Conservation (phyloP, 306 rosid species). For the Citrullus colocynthis region DNA sequence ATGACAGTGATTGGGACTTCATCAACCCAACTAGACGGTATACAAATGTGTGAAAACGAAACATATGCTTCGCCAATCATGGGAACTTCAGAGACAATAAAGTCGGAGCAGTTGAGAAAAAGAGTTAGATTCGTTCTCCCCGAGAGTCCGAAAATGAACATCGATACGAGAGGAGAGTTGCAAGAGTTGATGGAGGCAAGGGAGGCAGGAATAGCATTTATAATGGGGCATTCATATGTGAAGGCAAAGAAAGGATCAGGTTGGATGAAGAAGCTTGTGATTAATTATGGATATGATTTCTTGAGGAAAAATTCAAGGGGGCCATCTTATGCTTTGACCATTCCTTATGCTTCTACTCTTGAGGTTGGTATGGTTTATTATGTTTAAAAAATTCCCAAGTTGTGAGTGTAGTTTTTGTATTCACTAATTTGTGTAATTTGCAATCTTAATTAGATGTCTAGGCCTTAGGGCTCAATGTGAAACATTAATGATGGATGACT, state of each 20-base stretch:
- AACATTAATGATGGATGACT: no score
- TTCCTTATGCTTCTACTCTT: constrained; percentile 86
- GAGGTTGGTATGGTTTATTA: constrained; percentile 94
- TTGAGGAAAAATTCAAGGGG: constrained; percentile 85
- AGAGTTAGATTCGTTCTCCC: constrained; percentile 75
- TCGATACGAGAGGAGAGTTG: constrained; percentile 47
- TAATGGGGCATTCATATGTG: constrained; percentile 89
- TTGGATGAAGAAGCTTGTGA: constrained; percentile 61
- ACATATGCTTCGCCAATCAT: constrained; percentile 16
- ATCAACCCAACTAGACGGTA: constrained; percentile 46
- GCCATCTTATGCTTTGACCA: constrained; percentile 64
- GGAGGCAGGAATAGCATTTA: constrained; percentile 92
- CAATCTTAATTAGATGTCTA: background rate
- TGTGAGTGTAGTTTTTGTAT: background rate
- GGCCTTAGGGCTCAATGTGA: no score
- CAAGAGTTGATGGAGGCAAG: constrained; percentile 84
- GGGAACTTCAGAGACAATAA: constrained; percentile 41
- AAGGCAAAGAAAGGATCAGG: constrained; percentile 89
- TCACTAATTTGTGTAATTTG: background rate
- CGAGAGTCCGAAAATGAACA: constrained; percentile 46
- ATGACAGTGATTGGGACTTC: constrained; percentile 91
- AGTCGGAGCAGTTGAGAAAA: constrained; percentile 39
- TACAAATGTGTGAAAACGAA: constrained; percentile 48
- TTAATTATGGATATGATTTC: constrained; percentile 88
- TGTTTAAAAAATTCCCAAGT: constrained; percentile 26